Evolutionary conservation across 2,329 filamentous ascomycete species (phyloP), one percentile per base, ranked within the genome.

Genomic region (Samsoniella hepiali): DNA sequence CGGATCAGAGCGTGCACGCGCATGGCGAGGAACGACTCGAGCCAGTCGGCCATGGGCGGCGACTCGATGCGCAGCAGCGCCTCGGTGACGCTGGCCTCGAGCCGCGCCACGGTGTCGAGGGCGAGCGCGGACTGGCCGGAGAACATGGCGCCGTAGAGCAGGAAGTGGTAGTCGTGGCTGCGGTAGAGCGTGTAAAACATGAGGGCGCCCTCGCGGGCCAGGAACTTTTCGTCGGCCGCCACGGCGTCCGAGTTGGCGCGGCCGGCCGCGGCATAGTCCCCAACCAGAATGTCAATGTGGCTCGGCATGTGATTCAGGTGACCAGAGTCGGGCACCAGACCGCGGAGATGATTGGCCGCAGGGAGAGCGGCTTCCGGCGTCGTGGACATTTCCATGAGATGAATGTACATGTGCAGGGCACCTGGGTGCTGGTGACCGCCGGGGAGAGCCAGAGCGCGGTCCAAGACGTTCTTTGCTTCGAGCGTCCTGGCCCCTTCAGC

Each of bases 131-230:
- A 88, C 70, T 89, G 84, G 0, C 87, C 91, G 0, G 88, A 84
- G 67, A 93, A 89, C 89, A 93, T 91, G 63, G 90, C 89, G 0
- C 88, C 87, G 71, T 93, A 93, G 57, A 93, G 83, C 2, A 85
- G 82, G 67, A 91, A 92, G 70, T 93, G 90, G 68, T 88, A 88
- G 70, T 93, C 81, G 71, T 94, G 91, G 57, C 84, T 83, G 15
- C 90, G 84, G 72, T 93, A 94, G 5, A 93, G 81, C 0, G 88
- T 88, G 75, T 93, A 94, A 72, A 93, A 93, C 71, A 90, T 90
- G 65, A 85, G 72, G 0, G 85, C 78, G 0, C 89, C 88, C 8
- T 82, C 78, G 5, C 81, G 77, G 0, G 76, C 73, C 2, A 91
- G 78, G 69, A 84, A 93, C 67, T 84, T 85, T 58, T 89, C 84